Conservation (phyloP, 352 stramenopile genomes). For the Phytophthora cryptogea region DNA sequence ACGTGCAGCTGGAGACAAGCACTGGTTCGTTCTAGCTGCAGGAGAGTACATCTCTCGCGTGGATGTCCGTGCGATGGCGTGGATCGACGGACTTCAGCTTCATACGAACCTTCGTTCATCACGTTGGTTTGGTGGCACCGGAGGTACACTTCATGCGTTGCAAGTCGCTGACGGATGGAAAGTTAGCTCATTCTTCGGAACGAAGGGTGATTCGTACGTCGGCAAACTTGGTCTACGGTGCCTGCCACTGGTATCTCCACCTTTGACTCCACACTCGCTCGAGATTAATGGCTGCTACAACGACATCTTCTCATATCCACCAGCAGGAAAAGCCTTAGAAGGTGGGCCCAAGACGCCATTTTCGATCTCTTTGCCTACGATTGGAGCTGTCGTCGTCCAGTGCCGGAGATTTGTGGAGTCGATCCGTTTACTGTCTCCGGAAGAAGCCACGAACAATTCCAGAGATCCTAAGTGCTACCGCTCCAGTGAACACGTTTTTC, state of each 20-base stretch:
- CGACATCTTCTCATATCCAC: conserved; percentile 16
- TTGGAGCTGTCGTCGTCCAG: conserved; percentile 40
- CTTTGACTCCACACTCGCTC: neutral
- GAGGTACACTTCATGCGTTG: conserved; percentile 49
- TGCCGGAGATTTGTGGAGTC: conserved; percentile 45
- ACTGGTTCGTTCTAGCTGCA: conserved; percentile 49
- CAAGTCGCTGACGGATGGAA: conserved; percentile 42
- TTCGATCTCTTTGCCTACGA: conserved; percentile 6
- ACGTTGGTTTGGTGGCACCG: conserved; percentile 66
- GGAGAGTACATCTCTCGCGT: conserved; percentile 59
- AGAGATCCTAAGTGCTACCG: conserved; percentile 29
- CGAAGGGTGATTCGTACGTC: conserved; percentile 49
- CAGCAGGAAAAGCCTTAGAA: conserved; percentile 38
- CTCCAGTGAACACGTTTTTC: conserved; percentile 53
- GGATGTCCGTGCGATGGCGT: conserved; percentile 59
- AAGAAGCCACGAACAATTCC: conserved; percentile 22
- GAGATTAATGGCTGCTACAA: neutral
- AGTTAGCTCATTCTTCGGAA: conserved; percentile 61
- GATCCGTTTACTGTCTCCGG: conserved; percentile 33
- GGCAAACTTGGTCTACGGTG: conserved; percentile 53
- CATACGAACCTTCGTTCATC: conserved; percentile 63
- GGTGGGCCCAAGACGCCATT: conserved; percentile 29
- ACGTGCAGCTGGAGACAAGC: conserved; percentile 32
- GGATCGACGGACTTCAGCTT: conserved; percentile 69
- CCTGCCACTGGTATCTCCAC: conserved; percentile 14